A percentile compares a stretch with the other conserved stretches of the same genome.
Conservation (phyloP, 2,329 filamentous ascomycete genomes). For the Myriangium duriaei region DNA sequence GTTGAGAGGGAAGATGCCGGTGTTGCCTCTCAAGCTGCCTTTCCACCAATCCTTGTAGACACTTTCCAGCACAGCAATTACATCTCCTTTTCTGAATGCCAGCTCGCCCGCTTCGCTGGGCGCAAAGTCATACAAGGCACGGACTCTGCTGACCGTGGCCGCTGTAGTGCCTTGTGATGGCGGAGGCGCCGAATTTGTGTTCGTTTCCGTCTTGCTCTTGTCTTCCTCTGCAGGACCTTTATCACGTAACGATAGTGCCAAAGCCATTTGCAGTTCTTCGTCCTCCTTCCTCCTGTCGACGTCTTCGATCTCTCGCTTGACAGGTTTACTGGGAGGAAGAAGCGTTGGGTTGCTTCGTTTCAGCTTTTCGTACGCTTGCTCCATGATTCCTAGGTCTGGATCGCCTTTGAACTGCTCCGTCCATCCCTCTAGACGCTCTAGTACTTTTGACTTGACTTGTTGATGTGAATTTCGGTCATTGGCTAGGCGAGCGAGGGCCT, state of each 20-base stretch:
- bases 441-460: slow-evolving; percentile 92
- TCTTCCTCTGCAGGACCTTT: slow-evolving; percentile 38
- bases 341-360: slow-evolving; percentile 69
- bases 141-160: slow-evolving; percentile 86
- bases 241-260: slow-evolving; percentile 85
- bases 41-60: slow-evolving; percentile 99
- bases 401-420: slow-evolving; percentile 85
- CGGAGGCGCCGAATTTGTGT: slow-evolving; percentile 29
- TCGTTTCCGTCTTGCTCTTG: slow-evolving; percentile 26
- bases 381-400: slow-evolving; percentile 92
- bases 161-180: slow-evolving; percentile 65
- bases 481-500: slow-evolving; percentile 79
- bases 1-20: slow-evolving; percentile 94
- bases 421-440: slow-evolving; percentile 96
- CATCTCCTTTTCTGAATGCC: slow-evolving; percentile 90
- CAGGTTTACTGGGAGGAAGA: slow-evolving; percentile 81
- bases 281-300: slow-evolving; percentile 89
- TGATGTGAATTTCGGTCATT: slow-evolving; percentile 89
- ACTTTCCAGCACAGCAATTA: slow-evolving; percentile 92
- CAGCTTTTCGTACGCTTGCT: slow-evolving; percentile 79
- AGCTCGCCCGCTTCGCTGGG: slow-evolving; percentile 90
- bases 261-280: slow-evolving; percentile 90
- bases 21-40: slow-evolving; percentile 83
- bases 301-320: slow-evolving; percentile 84
- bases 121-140: slow-evolving; percentile 87